These are phyloP conservation scores for Aegilops sharonensis DNA, from an alignment of 176 grass and related monocot species.

Conservation along the genomic window DNA sequence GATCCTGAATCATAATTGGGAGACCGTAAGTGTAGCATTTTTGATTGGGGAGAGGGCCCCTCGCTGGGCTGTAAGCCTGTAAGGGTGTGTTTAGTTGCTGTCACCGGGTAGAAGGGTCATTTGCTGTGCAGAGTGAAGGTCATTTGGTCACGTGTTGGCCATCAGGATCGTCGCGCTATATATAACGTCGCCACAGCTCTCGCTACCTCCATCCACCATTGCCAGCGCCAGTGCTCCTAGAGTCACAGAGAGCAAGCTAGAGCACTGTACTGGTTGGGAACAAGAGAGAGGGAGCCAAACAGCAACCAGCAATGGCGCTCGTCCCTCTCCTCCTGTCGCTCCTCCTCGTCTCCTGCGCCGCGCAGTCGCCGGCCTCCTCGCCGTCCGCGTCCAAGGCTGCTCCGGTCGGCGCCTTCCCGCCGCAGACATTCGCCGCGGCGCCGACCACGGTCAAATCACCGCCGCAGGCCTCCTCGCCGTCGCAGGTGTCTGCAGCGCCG, in stretches of 20 bases:
- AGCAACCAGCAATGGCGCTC: neutral
- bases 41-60: neutral
- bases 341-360: slow-evolving; percentile 52
- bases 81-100: too few species aligned
- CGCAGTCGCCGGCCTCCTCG: slow-evolving; percentile 52
- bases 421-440: slow-evolving; percentile 12
- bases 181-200: slow-evolving; percentile 16
- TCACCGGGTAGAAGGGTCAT: too few species aligned
- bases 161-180: slow-evolving; percentile 21
- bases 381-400: slow-evolving; percentile 25
- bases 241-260: neutral
- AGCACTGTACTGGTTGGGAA: neutral
- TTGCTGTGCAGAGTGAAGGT: neutral
- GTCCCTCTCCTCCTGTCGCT: slow-evolving; percentile 34
- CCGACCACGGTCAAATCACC: neutral
- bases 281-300: neutral
- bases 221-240: neutral
- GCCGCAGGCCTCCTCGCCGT: neutral
- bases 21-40: too few species aligned
- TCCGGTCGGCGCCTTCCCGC: slow-evolving; percentile 13
- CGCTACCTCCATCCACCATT: neutral
- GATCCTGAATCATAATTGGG: neutral
- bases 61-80: slow-evolving; percentile 10
- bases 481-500: slow-evolving; percentile 10
- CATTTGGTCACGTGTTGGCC: neutral